A percentile compares a stretch with the other conserved stretches of the same genome.
phyloP scores from a whole-genome alignment of 129 eudicot species.

The Cynara cardunculus region DNA sequence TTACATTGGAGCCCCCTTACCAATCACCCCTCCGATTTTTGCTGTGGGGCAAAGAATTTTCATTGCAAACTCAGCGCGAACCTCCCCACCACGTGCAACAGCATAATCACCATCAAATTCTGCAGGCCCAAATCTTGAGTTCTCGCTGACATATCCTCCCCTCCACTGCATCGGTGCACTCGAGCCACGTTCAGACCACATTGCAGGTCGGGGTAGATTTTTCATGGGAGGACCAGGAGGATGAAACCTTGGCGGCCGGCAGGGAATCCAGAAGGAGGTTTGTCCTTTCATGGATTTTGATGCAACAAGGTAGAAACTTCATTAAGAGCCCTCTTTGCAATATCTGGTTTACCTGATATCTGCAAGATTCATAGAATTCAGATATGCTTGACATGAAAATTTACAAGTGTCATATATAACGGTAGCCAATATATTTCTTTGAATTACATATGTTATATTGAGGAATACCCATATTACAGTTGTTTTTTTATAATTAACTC shows the following conservation, averaged over 20 bases:
- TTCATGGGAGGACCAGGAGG: constrained; percentile 46
- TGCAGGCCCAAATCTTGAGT: constrained; percentile 35
- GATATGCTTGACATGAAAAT: too few relatives aligned
- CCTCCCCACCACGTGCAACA: constrained; percentile 40
- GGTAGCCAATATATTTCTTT: too few relatives aligned
- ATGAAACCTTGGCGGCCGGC: constrained; percentile 31
- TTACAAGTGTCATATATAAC: neutral
- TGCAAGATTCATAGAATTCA: constrained; percentile 14
- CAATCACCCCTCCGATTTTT: constrained; percentile 79
- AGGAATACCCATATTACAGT: too few relatives aligned
- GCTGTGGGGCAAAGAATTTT: constrained; percentile 63
- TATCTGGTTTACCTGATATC: constrained; percentile 63
- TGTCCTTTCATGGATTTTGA: constrained; percentile 83
- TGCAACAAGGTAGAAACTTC: constrained; percentile 69
- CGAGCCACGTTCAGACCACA: constrained; percentile 40
- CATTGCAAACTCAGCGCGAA: constrained; percentile 60
- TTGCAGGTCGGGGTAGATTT: constrained; percentile 33
- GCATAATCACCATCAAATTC: constrained; percentile 39
- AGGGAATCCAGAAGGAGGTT: constrained; percentile 40
- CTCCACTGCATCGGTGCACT: constrained; percentile 40
- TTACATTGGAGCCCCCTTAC: constrained; percentile 57
- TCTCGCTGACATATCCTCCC: constrained; percentile 41
- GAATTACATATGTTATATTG: too few relatives aligned
- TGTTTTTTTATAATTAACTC: too few relatives aligned
- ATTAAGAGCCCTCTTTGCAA: constrained; percentile 58